These are phyloP conservation scores for Schizochytrium sp. DNA, from an alignment of 108 stramenopile species.

Conservation along the genomic window DNA sequence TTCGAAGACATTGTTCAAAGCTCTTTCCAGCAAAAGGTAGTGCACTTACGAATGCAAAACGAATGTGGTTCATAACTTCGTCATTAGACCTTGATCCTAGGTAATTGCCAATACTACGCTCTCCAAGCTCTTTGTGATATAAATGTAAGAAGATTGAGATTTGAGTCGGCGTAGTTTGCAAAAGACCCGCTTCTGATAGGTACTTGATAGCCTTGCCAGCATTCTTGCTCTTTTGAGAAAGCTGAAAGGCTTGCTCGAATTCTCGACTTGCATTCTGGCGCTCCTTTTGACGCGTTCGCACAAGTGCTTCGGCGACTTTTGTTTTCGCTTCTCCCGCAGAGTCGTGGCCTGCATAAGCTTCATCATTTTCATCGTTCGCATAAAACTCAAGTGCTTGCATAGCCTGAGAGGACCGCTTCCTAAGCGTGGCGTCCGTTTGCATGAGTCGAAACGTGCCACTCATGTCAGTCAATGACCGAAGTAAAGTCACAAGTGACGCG, in stretches of 20 bases:
- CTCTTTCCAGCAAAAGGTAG: slow-evolving; percentile 32
- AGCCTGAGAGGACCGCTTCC: background rate
- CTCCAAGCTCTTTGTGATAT: slow-evolving; percentile 46
- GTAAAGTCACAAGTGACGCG: slow-evolving; percentile 42
- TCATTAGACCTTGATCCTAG: background rate
- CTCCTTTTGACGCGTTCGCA: background rate
- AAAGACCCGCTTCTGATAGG: background rate
- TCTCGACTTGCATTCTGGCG: background rate
- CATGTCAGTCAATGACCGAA: slow-evolving; percentile 55
- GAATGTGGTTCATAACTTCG: slow-evolving; percentile 26
- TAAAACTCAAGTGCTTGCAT: no score
- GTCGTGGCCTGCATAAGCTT: background rate
- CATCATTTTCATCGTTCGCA: background rate
- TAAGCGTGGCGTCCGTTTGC: slow-evolving; percentile 17
- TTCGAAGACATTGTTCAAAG: slow-evolving; percentile 51
- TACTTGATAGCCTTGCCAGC: background rate
- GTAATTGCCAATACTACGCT: slow-evolving; percentile 33
- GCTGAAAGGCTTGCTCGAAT: slow-evolving; percentile 38
- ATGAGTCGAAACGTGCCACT: slow-evolving; percentile 46
- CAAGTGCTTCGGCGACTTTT: background rate
- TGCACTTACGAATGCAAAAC: slow-evolving; percentile 18
- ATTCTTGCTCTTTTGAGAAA: slow-evolving; percentile 40
- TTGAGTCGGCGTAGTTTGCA: slow-evolving; percentile 15
- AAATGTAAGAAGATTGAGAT: slow-evolving; percentile 51
- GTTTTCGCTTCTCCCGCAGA: background rate